These are phyloP conservation scores for Mycena maculata DNA, from an alignment of 768 basidiomycete species.

Conservation along the genomic window DNA sequence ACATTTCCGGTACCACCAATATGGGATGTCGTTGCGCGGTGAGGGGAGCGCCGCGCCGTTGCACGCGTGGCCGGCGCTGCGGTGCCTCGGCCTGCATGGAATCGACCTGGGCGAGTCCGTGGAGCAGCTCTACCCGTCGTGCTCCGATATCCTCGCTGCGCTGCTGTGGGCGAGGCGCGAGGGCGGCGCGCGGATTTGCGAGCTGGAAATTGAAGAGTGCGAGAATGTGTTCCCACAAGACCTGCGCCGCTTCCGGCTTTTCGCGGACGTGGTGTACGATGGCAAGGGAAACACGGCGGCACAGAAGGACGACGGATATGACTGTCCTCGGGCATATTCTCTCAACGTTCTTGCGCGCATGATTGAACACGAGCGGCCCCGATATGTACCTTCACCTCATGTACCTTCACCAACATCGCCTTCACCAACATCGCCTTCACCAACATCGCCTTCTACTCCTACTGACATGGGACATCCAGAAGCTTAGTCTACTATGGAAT, in stretches of 20 bases:
- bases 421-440: too few species aligned
- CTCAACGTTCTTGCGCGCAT: neutral
- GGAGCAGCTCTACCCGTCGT: neutral
- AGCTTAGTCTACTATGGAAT: too few species aligned
- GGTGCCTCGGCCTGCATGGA: constrained; percentile 15
- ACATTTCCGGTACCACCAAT: neutral
- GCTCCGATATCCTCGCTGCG: constrained; percentile 19
- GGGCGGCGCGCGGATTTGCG: constrained; percentile 1
- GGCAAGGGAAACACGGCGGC: neutral
- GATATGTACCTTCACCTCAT: too few species aligned
- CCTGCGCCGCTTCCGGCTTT: constrained; percentile 6
- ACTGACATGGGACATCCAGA: too few species aligned
- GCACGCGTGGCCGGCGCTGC: constrained; percentile 21
- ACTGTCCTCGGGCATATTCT: neutral
- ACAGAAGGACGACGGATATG: neutral
- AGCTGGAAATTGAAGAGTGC: constrained; percentile 15
- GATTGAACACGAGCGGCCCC: too few species aligned
- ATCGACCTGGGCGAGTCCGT: constrained; percentile 17
- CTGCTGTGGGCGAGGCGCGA: constrained; percentile 23
- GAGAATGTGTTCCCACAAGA: constrained; percentile 2
- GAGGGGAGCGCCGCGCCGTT: neutral
- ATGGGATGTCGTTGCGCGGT: neutral
- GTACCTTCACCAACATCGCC: too few species aligned
- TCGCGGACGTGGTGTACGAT: constrained; percentile 15
- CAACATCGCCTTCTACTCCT: too few species aligned